Percentiles rank a stretch among this genome's conserved stretches.
Conservation (phyloP, 2,329 filamentous ascomycete genomes). For the Xylariaceae sp. region DNA sequence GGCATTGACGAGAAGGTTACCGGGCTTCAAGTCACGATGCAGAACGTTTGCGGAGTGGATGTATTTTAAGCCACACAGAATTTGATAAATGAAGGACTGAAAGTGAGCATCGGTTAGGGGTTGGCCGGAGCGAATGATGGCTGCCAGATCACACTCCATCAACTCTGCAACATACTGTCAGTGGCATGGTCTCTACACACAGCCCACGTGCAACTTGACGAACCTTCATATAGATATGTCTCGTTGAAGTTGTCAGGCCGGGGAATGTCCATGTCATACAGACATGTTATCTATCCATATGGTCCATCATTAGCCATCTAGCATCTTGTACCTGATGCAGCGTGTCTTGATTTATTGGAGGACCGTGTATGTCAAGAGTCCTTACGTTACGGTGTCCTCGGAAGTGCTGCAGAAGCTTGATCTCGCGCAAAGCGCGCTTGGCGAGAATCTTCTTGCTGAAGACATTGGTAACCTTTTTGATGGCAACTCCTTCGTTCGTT, state of each 20-base stretch:
- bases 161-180: slow-evolving; percentile 59
- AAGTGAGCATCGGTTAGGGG: slow-evolving; percentile 97
- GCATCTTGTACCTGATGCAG: slow-evolving; percentile 30
- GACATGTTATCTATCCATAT: slow-evolving; percentile 99
- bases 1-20: slow-evolving; percentile 95
- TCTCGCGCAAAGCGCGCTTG: slow-evolving; percentile 95
- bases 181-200: no score
- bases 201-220: slow-evolving; percentile 22
- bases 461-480: slow-evolving; percentile 99
- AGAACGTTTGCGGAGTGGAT: slow-evolving; percentile 98
- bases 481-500: slow-evolving; percentile 89
- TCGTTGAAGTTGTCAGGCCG: slow-evolving; percentile 98
- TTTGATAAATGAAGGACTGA: slow-evolving; percentile 99
- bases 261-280: slow-evolving; percentile 99
- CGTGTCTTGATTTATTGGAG: background rate
- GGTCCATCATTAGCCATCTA: slow-evolving; percentile 21
- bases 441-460: slow-evolving; percentile 99
- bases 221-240: slow-evolving; percentile 97
- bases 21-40: slow-evolving; percentile 94
- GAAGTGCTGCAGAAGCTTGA: slow-evolving; percentile 98
- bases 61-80: slow-evolving; percentile 96
- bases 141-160: slow-evolving; percentile 98
- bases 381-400: slow-evolving; percentile 80
- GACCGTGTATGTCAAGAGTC: background rate
- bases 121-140: slow-evolving; percentile 96